Conservation (phyloP, 495 filamentous ascomycete species). For the Penicillium nucicola region DNA sequence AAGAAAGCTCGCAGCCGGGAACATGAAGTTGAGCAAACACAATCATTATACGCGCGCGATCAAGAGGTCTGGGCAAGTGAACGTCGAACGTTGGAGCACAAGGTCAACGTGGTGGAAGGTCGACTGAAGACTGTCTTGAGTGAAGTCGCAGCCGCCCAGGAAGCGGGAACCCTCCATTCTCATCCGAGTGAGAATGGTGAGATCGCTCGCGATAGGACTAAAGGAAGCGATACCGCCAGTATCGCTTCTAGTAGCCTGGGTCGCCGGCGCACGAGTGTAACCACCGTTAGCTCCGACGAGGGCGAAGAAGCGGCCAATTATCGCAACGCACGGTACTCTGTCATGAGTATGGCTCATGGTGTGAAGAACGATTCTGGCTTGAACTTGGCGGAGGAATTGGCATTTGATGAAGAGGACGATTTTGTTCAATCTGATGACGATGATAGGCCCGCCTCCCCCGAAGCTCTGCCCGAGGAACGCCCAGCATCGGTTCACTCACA, state of each 20-base stretch:
- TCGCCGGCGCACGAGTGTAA: conserved; percentile 50
- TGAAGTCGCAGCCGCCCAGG: conserved; percentile 76
- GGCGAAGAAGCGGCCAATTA: conserved; percentile 28
- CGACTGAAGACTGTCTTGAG: conserved; percentile 78
- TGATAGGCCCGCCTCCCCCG: conserved; percentile 19
- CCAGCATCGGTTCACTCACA: conserved; percentile 43
- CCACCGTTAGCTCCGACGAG: conserved; percentile 63
- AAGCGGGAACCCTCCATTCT: conserved; percentile 35
- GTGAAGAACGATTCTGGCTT: conserved; percentile 58
- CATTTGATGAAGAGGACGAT: conserved; percentile 76
- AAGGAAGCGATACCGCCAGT: conserved; percentile 71
- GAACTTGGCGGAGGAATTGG: conserved; percentile 86
- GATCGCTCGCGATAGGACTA: conserved; percentile 35
- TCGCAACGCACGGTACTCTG: conserved; percentile 60
- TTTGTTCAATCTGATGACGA: conserved; percentile 39
- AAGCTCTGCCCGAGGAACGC: conserved; percentile 47
- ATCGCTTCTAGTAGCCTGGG: conserved; percentile 70
- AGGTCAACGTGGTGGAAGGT: conserved; percentile 81
- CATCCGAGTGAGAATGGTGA: conserved; percentile 21
- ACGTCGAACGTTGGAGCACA: conserved; percentile 74
- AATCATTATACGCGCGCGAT: conserved; percentile 76
- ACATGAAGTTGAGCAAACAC: conserved; percentile 74
- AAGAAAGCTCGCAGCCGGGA: conserved; percentile 78
- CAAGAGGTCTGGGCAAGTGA: conserved; percentile 79
- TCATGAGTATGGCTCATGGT: conserved; percentile 50